phyloP scores from a whole-genome alignment of 2,329 filamentous ascomycete species.

The Fonsecaea monophora region DNA sequence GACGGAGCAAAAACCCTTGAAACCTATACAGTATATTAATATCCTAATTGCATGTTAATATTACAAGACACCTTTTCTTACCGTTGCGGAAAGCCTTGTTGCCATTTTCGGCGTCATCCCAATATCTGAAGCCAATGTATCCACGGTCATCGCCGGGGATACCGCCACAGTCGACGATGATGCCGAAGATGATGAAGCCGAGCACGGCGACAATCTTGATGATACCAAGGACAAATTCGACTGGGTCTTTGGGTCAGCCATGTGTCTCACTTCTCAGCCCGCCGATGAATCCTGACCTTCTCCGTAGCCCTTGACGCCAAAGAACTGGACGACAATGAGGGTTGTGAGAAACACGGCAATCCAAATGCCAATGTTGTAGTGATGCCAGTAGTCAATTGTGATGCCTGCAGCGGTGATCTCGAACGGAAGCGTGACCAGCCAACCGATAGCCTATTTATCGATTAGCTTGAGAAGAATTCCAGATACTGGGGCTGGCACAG shows the following conservation, averaged over 20 bases:
- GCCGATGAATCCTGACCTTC: constrained; percentile 54
- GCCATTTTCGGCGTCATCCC: constrained; percentile 58
- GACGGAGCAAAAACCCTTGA: constrained; percentile 69
- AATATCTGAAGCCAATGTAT: constrained; percentile 82
- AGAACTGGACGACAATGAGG: constrained; percentile 83
- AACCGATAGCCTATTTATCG: constrained; percentile 68
- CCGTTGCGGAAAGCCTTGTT: constrained; percentile 65
- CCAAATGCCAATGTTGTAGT: constrained; percentile 69
- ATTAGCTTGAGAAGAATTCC: background rate
- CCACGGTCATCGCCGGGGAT: constrained; percentile 65
- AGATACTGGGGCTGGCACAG: background rate
- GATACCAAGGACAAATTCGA: constrained; percentile 84
- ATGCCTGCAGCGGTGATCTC: constrained; percentile 84
- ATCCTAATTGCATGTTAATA: background rate
- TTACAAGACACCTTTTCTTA: constrained; percentile 49
- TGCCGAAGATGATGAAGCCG: constrained; percentile 86
- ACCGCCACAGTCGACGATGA: constrained; percentile 84
- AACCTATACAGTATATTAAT: constrained; percentile 46
- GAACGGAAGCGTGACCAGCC: constrained; percentile 81
- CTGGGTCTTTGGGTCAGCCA: constrained; percentile 44
- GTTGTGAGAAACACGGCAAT: constrained; percentile 79
- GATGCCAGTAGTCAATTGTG: constrained; percentile 35
- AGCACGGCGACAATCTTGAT: constrained; percentile 86
- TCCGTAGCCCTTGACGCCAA: constrained; percentile 86
- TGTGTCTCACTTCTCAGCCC: background rate